Evolutionary conservation across 2,329 filamentous ascomycete genomes (phyloP), one percentile per base, ranked within the genome.

Genomic region (Amphichorda felina): DNA sequence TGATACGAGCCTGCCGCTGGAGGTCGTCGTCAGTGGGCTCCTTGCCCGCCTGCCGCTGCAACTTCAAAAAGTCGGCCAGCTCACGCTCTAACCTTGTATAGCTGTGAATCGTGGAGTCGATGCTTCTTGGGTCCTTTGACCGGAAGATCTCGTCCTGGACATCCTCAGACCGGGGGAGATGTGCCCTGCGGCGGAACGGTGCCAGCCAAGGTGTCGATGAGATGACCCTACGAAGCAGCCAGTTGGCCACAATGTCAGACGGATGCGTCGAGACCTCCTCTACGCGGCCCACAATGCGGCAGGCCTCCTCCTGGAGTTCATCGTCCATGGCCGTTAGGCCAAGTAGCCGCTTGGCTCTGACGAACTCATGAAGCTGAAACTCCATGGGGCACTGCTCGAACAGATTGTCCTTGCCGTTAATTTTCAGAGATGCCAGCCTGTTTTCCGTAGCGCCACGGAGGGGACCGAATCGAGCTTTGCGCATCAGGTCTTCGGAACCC

Each of bases 51-150:
- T 57, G 49, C 13, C 61, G 53, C 42, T 70, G 67, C 2, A 53
- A 42, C 5, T 56, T 57, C 24, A 73, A 54, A 46, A 65, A 78
- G 30, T 72, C 65, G 9, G 60, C 64, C 22, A 79, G 50, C 44
- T 77, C 74, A 14, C 57, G 46, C 38, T 78, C 73, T 9, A 79
- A 54, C 28, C 70, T 58, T 40, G 62, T 66, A 44, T 70, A 70
- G 49, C 68, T 77, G 49, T 75, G 68, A 33, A 78, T 68, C 9
- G 68, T 74, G 15, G 71, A 73, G 49, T 75, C 72, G 33, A 76
- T 72, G 6, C 62, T 68, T 32, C 52, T 67, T 3, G 65, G 64
- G 43, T 75, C 70, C 4, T 61, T 68, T 10, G 70, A 70, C 19
- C 69, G 61, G 29, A 61, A 59, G 28, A 61, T 51, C 13, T 61